These are phyloP conservation scores for Blepharisma stoltei DNA, from an alignment of 73 alveolate genomes.

Conservation along the genomic window DNA sequence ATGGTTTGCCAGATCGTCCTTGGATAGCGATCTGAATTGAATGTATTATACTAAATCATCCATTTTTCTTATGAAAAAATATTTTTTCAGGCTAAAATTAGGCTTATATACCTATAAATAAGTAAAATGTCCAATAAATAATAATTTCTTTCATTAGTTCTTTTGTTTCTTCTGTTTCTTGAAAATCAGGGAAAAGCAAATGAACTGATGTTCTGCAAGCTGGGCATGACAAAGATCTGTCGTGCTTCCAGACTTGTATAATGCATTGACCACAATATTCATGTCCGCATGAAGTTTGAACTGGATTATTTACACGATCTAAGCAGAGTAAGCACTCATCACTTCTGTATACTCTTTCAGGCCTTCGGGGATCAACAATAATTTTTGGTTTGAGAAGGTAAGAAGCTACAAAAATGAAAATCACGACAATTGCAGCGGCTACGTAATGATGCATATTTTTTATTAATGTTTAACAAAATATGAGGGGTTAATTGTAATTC, in stretches of 20 bases:
- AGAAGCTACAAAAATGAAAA: background rate
- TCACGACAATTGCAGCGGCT: background rate
- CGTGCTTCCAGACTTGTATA: background rate
- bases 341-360: background rate
- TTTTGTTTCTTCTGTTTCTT: background rate
- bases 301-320: background rate
- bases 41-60: too few relatives aligned
- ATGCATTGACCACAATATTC: slow-evolving; percentile 11
- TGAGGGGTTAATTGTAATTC: too few relatives aligned
- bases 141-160: background rate
- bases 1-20: background rate
- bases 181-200: background rate
- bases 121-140: too few relatives aligned
- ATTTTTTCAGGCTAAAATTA: too few relatives aligned
- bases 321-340: slow-evolving; percentile 11
- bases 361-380: background rate
- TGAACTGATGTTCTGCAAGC: background rate
- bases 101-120: too few relatives aligned
- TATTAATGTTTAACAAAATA: too few relatives aligned
- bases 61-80: too few relatives aligned
- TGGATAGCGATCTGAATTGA: background rate
- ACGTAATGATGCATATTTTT: background rate
- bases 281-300: slow-evolving; percentile 25
- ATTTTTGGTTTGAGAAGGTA: background rate
- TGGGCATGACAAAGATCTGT: background rate